Percentiles rank a stretch among this genome's conserved stretches.
phyloP scores from a whole-genome alignment of 1,139 yeast genomes.

The Arxiozyma heterogenica region DNA sequence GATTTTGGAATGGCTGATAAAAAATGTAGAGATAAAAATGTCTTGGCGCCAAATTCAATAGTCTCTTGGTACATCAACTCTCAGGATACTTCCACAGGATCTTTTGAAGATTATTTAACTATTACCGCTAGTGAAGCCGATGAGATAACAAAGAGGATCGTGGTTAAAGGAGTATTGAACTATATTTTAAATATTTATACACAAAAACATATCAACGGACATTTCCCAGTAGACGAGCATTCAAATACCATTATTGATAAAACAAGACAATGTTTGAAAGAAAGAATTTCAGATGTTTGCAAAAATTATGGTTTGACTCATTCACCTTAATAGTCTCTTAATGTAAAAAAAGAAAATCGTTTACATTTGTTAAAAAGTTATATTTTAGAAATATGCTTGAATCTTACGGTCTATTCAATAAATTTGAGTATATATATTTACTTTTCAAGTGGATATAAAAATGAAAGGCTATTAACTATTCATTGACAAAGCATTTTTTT shows the following conservation, averaged over 20 bases:
- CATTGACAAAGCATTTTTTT: no score
- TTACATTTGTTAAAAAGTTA: no score
- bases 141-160: neutral
- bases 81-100: slow-evolving; percentile 3
- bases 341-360: no score
- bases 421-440: no score
- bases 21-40: slow-evolving; percentile 19
- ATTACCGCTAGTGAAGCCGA: slow-evolving; percentile 8
- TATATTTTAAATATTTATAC: slow-evolving; percentile 4
- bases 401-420: no score
- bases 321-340: neutral
- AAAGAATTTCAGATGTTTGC: neutral
- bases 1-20: slow-evolving; percentile 30
- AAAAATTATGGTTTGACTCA: neutral
- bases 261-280: neutral
- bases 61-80: slow-evolving; percentile 6
- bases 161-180: slow-evolving; percentile 5
- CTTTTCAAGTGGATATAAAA: no score
- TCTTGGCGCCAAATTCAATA: slow-evolving; percentile 6
- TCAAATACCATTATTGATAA: neutral
- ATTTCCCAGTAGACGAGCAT: neutral
- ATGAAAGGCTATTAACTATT: no score
- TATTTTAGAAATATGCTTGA: no score
- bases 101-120: slow-evolving; percentile 7
- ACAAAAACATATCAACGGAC: neutral